Evolutionary conservation across 768 basidiomycete species (phyloP).

Genomic region (Pulveroboletus sp.): DNA sequence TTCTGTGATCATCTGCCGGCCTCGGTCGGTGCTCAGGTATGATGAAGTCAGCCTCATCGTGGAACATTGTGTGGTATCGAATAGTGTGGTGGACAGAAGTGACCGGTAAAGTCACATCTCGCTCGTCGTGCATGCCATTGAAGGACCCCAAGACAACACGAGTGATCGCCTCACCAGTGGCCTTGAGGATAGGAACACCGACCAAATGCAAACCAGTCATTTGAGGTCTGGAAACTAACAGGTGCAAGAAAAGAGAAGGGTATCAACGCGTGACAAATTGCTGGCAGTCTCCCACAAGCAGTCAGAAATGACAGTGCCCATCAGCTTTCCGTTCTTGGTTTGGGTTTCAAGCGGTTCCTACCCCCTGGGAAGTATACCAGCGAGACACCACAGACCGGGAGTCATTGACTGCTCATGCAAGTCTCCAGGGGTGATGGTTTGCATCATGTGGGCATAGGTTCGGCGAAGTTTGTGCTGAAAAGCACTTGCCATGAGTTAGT

Average conservation of each 20-base stretch:
- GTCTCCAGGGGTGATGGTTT: conserved; percentile 35
- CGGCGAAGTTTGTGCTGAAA: background rate
- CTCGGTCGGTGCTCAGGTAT: background rate
- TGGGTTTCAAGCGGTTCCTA: conserved; percentile 40
- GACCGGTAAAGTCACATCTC: background rate
- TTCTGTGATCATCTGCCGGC: background rate
- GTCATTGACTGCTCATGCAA: conserved; percentile 36
- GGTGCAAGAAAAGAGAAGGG: background rate
- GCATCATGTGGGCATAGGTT: conserved; percentile 36
- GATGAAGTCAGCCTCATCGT: background rate
- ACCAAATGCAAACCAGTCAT: background rate
- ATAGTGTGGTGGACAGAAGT: background rate
- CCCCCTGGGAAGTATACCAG: conserved; percentile 40
- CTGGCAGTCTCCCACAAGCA: background rate
- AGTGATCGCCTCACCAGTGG: background rate
- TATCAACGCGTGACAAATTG: background rate
- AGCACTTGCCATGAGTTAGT: background rate
- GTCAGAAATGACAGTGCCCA: conserved; percentile 15
- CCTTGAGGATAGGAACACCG: background rate
- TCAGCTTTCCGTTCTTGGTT: conserved; percentile 65
- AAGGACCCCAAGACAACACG: background rate
- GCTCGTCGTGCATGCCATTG: background rate
- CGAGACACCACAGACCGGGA: conserved; percentile 30
- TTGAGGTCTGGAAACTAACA: background rate
- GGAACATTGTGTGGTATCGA: background rate